Percentiles rank a stretch among this genome's conserved stretches.
Evolutionary conservation across 2,329 filamentous ascomycete genomes (phyloP).

Genomic region (Neophaeococcomyces mojaviensis): DNA sequence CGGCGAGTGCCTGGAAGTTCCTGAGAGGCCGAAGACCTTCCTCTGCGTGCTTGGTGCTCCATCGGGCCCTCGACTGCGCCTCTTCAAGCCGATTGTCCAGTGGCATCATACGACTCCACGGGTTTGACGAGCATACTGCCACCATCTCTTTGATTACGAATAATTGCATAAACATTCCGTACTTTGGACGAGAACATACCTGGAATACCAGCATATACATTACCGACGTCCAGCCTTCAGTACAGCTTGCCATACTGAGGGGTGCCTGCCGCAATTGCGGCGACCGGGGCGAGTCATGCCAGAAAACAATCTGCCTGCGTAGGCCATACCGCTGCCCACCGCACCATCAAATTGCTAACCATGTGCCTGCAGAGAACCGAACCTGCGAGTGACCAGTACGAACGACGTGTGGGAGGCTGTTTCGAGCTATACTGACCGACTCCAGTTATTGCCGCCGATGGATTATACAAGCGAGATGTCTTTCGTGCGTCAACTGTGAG

Average conservation of each 20-base stretch:
- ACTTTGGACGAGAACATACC: not conserved
- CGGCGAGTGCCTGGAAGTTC: no score
- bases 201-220: not conserved
- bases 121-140: not conserved
- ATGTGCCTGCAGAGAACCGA: slow-evolving; percentile 56
- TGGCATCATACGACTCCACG: slow-evolving; percentile 1
- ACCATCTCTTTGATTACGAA: slow-evolving; percentile 2
- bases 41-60: no score
- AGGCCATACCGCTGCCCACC: slow-evolving; percentile 28
- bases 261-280: slow-evolving; percentile 13
- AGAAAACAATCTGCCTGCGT: slow-evolving; percentile 58
- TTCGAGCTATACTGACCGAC: slow-evolving; percentile 13
- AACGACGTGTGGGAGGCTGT: slow-evolving; percentile 15
- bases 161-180: not conserved
- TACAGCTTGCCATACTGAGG: slow-evolving; percentile 7
- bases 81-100: slow-evolving; percentile 3
- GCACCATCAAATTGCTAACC: slow-evolving; percentile 8
- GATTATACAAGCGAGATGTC: slow-evolving; percentile 97
- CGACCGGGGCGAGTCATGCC: slow-evolving; percentile 28
- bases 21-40: no score
- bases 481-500: slow-evolving; percentile 66
- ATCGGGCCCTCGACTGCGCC: not conserved
- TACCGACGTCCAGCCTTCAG: not conserved
- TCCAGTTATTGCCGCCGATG: slow-evolving; percentile 94
- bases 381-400: slow-evolving; percentile 87